Conservation (phyloP, 306 rosid species). For the Morella rubra region DNA sequence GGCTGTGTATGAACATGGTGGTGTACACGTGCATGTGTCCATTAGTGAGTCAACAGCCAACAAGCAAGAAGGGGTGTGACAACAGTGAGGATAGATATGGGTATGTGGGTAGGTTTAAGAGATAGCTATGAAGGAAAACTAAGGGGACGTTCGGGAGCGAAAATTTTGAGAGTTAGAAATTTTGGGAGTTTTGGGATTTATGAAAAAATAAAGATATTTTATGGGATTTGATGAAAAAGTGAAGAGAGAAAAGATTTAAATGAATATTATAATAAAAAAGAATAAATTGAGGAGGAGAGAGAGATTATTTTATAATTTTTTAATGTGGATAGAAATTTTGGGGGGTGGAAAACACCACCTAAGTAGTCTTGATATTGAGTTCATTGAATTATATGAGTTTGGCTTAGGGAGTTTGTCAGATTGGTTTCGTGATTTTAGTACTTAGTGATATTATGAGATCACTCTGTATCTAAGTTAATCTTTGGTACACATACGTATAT, state of each 20-base stretch:
- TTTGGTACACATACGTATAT: not conserved
- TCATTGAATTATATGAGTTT: not conserved
- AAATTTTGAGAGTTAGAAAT: too few species aligned
- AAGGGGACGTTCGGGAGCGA: too few species aligned
- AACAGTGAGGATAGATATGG: not conserved
- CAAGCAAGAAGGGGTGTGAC: not conserved
- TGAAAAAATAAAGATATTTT: too few species aligned
- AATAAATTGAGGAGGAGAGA: too few species aligned
- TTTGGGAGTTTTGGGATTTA: too few species aligned
- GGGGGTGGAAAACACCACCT: too few species aligned
- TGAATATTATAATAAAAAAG: too few species aligned
- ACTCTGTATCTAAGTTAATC: not conserved
- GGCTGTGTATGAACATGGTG: not conserved
- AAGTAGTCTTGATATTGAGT: not conserved
- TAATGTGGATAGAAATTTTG: too few species aligned
- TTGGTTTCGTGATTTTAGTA: not conserved
- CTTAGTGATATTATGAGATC: not conserved
- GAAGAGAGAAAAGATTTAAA: too few species aligned
- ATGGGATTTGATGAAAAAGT: too few species aligned
- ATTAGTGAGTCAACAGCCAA: not conserved
- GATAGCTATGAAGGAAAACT: not conserved
- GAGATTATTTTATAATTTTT: too few species aligned
- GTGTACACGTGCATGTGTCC: not conserved
- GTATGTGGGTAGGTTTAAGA: not conserved
- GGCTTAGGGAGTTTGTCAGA: not conserved